phyloP scores from a whole-genome alignment of 768 basidiomycete genomes.

The Russula dissimulans region DNA sequence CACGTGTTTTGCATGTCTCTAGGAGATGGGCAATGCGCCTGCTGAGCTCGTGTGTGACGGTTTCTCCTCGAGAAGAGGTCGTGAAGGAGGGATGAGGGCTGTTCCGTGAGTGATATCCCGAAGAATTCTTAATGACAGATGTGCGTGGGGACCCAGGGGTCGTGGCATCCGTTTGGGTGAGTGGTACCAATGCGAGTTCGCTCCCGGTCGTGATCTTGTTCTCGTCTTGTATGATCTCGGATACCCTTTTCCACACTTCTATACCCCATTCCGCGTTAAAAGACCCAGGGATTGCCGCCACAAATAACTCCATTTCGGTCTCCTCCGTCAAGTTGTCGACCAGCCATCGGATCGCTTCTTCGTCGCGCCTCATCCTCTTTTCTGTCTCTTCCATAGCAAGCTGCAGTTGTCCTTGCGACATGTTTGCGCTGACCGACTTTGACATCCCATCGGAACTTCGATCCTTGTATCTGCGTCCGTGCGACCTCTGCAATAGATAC shows the following conservation, averaged over 20 bases:
- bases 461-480: background rate
- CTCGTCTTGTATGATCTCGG: background rate
- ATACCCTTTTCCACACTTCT: background rate
- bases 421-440: background rate
- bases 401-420: conserved; percentile 2
- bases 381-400: background rate
- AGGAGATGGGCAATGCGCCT: background rate
- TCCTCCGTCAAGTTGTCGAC: background rate
- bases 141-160: background rate
- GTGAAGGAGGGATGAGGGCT: too few species aligned
- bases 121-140: too few species aligned
- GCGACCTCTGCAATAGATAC: background rate
- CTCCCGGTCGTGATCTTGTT: background rate
- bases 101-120: too few species aligned
- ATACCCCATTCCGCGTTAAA: conserved; percentile 1
- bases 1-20: background rate
- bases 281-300: background rate
- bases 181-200: background rate
- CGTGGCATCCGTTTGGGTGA: background rate
- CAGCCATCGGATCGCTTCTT: background rate
- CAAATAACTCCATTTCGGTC: background rate
- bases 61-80: background rate
- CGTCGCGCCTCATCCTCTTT: background rate
- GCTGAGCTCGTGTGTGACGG: conserved; percentile 1
- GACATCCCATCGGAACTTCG: background rate